phyloP scores from a whole-genome alignment of 495 filamentous ascomycete genomes.

The Aspergillus sclerotiicarbonarius region DNA sequence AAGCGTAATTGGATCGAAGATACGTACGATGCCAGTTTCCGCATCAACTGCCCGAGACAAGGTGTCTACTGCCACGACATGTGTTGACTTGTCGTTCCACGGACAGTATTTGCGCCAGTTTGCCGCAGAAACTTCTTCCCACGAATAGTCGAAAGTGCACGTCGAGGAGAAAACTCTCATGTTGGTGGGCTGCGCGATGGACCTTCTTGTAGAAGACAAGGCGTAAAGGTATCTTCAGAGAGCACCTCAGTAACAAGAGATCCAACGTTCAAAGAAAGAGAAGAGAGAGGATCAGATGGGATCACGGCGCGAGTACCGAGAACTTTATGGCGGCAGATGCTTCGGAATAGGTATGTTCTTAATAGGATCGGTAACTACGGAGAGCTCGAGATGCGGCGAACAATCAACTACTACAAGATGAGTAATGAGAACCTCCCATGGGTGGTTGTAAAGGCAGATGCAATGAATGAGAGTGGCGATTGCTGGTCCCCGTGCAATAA shows the following conservation, averaged over 20 bases:
- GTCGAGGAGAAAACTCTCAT: slow-evolving; percentile 95
- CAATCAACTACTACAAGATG: slow-evolving; percentile 4
- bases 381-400: background rate
- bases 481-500: background rate
- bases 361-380: background rate
- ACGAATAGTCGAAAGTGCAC: slow-evolving; percentile 93
- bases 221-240: too few relatives aligned
- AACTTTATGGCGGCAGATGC: background rate
- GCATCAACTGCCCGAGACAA: slow-evolving; percentile 78
- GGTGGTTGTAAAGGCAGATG: slow-evolving; percentile 4
- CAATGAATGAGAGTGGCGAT: slow-evolving; percentile 22
- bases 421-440: background rate
- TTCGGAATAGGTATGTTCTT: background rate
- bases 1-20: background rate
- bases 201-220: background rate
- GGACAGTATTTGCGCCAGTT: slow-evolving; percentile 99
- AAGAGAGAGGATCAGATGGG: background rate
- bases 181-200: slow-evolving; percentile 2
- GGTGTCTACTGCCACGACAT: slow-evolving; percentile 94
- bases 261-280: background rate
- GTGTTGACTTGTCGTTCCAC: slow-evolving; percentile 93
- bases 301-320: background rate
- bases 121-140: slow-evolving; percentile 97
- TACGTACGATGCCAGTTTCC: slow-evolving; percentile 73
- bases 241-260: too few relatives aligned